Percentiles rank a stretch among this genome's conserved stretches.
These are phyloP conservation scores for Coemansia reversa DNA, from an alignment of 192 early-diverging fungal species.

Conservation along the genomic window DNA sequence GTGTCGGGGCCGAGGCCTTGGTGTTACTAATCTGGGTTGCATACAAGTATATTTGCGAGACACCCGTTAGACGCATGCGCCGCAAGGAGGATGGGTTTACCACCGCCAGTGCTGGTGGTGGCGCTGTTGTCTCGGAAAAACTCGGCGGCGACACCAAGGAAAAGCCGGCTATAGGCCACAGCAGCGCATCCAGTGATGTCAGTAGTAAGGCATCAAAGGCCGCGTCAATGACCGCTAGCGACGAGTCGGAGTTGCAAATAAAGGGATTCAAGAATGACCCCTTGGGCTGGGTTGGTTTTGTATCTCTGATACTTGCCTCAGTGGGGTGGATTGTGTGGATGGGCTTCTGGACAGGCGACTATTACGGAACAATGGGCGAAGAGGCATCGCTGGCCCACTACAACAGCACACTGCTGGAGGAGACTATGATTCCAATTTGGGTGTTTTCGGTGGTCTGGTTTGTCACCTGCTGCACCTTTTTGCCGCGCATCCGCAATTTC, in stretches of 20 bases:
- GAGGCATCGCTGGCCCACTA: slow-evolving; percentile 59
- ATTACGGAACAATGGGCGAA: slow-evolving; percentile 57
- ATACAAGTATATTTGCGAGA: slow-evolving; percentile 46
- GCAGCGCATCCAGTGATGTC: not conserved
- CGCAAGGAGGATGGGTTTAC: slow-evolving; percentile 27
- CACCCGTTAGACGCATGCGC: slow-evolving; percentile 18
- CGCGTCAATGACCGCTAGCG: not conserved
- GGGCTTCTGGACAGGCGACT: slow-evolving; percentile 52
- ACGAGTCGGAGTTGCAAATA: slow-evolving; percentile 11
- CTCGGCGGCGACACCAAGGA: slow-evolving; percentile 5
- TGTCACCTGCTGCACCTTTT: slow-evolving; percentile 33
- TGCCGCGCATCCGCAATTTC: slow-evolving; percentile 41
- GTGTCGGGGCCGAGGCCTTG: slow-evolving; percentile 33
- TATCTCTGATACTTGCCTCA: slow-evolving; percentile 32
- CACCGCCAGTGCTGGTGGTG: slow-evolving; percentile 13
- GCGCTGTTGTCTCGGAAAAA: slow-evolving; percentile 24
- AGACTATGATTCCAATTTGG: slow-evolving; percentile 56
- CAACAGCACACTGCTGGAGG: slow-evolving; percentile 45
- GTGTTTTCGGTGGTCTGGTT: slow-evolving; percentile 54
- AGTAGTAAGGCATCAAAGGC: slow-evolving; percentile 12
- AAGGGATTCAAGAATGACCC: slow-evolving; percentile 48
- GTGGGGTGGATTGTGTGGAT: slow-evolving; percentile 47
- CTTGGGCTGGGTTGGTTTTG: slow-evolving; percentile 42
- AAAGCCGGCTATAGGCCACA: not conserved
- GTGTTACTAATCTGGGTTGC: slow-evolving; percentile 47